These are phyloP conservation scores for Suillus americanus DNA, from an alignment of 768 basidiomycete species.

Conservation along the genomic window DNA sequence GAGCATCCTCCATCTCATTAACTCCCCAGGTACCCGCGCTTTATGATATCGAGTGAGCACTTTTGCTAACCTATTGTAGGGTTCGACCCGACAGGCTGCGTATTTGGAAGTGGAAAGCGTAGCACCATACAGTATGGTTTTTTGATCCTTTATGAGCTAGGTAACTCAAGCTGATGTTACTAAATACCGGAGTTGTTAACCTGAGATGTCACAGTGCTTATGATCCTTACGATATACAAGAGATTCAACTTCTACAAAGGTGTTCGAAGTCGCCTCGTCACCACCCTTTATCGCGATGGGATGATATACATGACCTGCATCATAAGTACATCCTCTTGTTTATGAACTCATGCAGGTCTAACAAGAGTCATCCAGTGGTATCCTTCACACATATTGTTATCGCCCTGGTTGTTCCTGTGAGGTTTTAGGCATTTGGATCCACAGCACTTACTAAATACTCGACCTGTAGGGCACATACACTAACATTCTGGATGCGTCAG, in stretches of 20 bases:
- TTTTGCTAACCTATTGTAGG: neutral
- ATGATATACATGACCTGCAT: neutral
- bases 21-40: neutral
- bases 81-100: neutral
- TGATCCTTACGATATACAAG: conserved; percentile 1
- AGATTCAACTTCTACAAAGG: neutral
- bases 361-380: too few species aligned
- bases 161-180: neutral
- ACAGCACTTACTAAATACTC: too few species aligned
- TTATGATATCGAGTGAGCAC: neutral
- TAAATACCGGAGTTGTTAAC: neutral
- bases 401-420: too few species aligned
- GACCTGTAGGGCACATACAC: neutral
- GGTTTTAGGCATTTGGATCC: too few species aligned
- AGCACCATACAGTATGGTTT: neutral
- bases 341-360: too few species aligned
- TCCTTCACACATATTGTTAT: too few species aligned
- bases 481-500: neutral
- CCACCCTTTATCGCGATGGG: neutral
- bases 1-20: too few species aligned
- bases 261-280: neutral
- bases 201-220: neutral
- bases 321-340: neutral
- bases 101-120: neutral
- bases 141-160: neutral